A percentile compares a stretch with the other conserved stretches of the same genome.
Evolutionary conservation across 2,329 filamentous ascomycete genomes (phyloP).

Genomic region (Myriangium duriaei): DNA sequence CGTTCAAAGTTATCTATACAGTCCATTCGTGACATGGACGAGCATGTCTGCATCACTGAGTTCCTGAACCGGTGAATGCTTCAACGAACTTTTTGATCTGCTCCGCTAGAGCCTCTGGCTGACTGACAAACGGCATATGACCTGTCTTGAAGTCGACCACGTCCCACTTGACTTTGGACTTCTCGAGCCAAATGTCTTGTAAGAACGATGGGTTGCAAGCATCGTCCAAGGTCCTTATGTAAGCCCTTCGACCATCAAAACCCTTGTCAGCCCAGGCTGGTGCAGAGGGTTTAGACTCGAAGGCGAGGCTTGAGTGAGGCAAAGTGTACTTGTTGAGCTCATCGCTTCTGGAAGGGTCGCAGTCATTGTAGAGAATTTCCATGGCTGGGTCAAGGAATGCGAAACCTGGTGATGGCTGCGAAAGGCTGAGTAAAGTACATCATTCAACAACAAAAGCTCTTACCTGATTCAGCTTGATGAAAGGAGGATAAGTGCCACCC

Average conservation of each 20-base stretch:
- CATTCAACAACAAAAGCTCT: background rate
- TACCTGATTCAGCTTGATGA: background rate
- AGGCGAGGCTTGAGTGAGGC: constrained; percentile 13
- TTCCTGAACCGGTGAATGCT: too few relatives aligned
- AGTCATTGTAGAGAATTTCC: constrained; percentile 13
- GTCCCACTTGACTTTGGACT: constrained; percentile 2
- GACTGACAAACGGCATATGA: constrained; percentile 5
- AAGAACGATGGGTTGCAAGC: constrained; percentile 12
- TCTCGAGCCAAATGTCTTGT: constrained; percentile 13
- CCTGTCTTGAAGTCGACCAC: constrained; percentile 3
- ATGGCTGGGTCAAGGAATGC: constrained; percentile 14
- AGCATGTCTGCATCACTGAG: too few relatives aligned
- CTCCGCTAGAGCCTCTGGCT: background rate
- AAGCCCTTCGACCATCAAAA: constrained; percentile 13
- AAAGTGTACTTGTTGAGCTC: constrained; percentile 12
- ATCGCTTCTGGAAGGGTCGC: background rate
- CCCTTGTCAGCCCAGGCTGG: constrained; percentile 14
- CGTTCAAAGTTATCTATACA: too few relatives aligned
- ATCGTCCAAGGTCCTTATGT: constrained; percentile 12
- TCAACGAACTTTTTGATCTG: background rate
- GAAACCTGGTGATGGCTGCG: constrained; percentile 13
- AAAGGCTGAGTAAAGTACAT: background rate
- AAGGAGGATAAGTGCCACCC: background rate
- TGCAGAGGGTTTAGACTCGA: constrained; percentile 11
- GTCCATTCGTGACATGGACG: too few relatives aligned